Percentiles rank a stretch among this genome's conserved stretches.
Conservation (phyloP, 805 yeast species). For the Kazachstania martiniae region DNA sequence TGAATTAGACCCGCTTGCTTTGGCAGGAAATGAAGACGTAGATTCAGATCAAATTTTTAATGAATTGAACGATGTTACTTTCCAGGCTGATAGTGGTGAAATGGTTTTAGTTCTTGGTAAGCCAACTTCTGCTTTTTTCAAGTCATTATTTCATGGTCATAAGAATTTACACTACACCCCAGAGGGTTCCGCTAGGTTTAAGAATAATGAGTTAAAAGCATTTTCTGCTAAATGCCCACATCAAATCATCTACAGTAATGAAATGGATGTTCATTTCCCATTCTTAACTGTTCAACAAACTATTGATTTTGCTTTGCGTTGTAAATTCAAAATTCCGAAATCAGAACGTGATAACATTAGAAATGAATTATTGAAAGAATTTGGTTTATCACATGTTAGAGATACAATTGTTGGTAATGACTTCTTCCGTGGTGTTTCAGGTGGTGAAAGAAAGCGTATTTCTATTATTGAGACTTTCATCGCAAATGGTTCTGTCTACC, state of each 20-base stretch:
- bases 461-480: constrained; percentile 49
- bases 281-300: constrained; percentile 46
- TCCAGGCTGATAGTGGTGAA: constrained; percentile 20
- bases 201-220: constrained; percentile 14
- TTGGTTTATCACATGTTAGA: constrained; percentile 41
- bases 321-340: constrained; percentile 27
- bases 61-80: constrained; percentile 11
- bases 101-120: constrained; percentile 20
- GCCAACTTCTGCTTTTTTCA: constrained; percentile 18
- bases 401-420: constrained; percentile 56
- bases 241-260: constrained; percentile 33
- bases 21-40: neutral
- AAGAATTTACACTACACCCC: constrained; percentile 13
- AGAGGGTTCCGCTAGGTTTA: constrained; percentile 14
- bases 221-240: constrained; percentile 18
- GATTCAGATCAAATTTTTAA: neutral
- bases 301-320: constrained; percentile 41
- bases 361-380: constrained; percentile 23
- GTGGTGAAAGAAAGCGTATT: constrained; percentile 59
- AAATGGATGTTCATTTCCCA: constrained; percentile 48
- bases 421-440: constrained; percentile 52
- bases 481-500: constrained; percentile 36
- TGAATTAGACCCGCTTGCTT: constrained; percentile 2
- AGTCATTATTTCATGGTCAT: constrained; percentile 15
- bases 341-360: constrained; percentile 20